A percentile compares a stretch with the other conserved stretches of the same genome.
Evolutionary conservation across 2,329 filamentous ascomycete species (phyloP).

Genomic region (Nemania sp.): DNA sequence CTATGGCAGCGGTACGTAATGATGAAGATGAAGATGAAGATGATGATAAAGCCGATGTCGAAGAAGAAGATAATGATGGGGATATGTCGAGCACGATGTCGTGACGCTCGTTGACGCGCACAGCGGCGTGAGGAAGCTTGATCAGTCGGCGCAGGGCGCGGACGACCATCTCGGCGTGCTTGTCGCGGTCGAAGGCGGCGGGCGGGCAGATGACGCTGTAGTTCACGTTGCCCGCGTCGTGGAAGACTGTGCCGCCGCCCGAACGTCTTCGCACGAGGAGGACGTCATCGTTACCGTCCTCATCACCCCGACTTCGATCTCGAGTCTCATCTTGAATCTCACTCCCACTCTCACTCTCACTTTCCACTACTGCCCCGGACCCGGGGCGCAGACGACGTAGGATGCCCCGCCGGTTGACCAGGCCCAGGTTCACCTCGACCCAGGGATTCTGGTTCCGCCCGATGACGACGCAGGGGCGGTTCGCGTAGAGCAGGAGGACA

Average conservation of each 20-base stretch:
- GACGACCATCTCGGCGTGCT: constrained; percentile 90
- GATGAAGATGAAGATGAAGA: neutral
- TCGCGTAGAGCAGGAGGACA: constrained; percentile 85
- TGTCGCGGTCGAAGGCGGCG: constrained; percentile 76
- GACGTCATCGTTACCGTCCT: constrained; percentile 42
- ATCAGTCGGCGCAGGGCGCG: constrained; percentile 70
- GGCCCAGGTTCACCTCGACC: constrained; percentile 80
- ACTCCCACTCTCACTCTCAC: neutral
- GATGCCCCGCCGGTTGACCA: constrained; percentile 49
- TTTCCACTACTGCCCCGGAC: neutral
- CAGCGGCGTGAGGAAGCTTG: constrained; percentile 46
- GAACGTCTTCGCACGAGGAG: constrained; percentile 80
- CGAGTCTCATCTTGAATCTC: neutral
- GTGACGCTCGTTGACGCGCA: constrained; percentile 84
- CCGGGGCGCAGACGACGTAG: constrained; percentile 11
- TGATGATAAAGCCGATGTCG: no score
- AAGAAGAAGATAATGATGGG: no score
- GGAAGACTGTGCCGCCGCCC: constrained; percentile 92
- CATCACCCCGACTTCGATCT: constrained; percentile 13
- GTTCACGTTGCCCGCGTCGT: constrained; percentile 91
- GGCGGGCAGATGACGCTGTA: constrained; percentile 90
- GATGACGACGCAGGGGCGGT: constrained; percentile 84
- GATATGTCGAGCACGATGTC: constrained; percentile 75
- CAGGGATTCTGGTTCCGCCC: constrained; percentile 98
- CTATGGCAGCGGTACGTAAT: no score